Evolutionary conservation across 352 stramenopile genomes (phyloP).

Genomic region (Peronosclerospora sorghi): DNA sequence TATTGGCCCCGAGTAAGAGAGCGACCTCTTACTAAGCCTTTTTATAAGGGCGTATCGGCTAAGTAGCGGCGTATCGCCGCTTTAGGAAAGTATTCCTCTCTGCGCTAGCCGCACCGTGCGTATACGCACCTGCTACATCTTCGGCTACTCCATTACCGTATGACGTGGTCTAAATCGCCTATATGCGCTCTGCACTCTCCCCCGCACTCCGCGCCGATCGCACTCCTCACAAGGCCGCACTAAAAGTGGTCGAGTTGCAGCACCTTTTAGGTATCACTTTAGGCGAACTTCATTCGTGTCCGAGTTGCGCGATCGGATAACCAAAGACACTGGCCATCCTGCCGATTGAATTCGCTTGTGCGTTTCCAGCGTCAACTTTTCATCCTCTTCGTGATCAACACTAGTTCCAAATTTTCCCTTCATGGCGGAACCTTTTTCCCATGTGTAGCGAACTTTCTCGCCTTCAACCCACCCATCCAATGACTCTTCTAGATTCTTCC

Average conservation of each 20-base stretch:
- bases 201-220: too few species aligned
- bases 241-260: constrained; percentile 44
- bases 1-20: too few species aligned
- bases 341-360: constrained; percentile 71
- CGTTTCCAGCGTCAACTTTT: constrained; percentile 82
- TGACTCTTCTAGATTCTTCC: constrained; percentile 77
- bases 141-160: constrained; percentile 42
- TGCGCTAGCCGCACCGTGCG: too few species aligned
- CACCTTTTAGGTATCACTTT: constrained; percentile 55
- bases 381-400: constrained; percentile 18
- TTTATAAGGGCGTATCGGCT: too few species aligned
- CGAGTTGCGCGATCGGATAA: constrained; percentile 51
- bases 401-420: constrained; percentile 13
- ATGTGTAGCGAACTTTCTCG: constrained; percentile 87
- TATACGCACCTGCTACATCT: too few species aligned
- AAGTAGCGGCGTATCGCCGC: too few species aligned
- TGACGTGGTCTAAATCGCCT: too few species aligned
- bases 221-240: too few species aligned
- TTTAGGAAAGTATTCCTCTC: too few species aligned
- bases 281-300: constrained; percentile 42
- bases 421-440: constrained; percentile 36
- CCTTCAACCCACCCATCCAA: constrained; percentile 82
- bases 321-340: constrained; percentile 50
- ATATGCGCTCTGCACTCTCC: too few species aligned
- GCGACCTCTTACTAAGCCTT: too few species aligned